phyloP scores from a whole-genome alignment of 176 grass and related monocot species.

The Lolium multiflorum region DNA sequence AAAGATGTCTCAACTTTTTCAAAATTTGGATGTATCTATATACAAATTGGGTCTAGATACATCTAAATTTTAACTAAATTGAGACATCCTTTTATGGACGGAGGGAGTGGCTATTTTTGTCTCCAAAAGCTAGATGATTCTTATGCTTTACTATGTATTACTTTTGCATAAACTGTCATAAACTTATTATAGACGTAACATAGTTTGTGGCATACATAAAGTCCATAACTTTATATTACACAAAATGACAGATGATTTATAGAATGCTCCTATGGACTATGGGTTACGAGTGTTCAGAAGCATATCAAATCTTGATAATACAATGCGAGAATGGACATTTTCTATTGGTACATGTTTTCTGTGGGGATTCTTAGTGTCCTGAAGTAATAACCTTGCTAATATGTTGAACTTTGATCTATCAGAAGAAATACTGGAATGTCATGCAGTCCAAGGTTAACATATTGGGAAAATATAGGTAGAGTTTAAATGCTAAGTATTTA shows the following conservation, averaged over 20 bases:
- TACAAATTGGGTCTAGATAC: too few species aligned
- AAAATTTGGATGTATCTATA: too few species aligned
- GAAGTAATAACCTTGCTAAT: background rate
- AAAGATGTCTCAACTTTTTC: too few species aligned
- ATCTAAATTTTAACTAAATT: too few species aligned
- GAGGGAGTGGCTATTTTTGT: background rate
- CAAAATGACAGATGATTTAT: background rate
- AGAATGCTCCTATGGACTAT: background rate
- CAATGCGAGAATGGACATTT: background rate
- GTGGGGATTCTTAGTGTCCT: background rate
- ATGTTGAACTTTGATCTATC: background rate
- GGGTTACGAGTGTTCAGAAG: background rate
- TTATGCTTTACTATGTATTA: background rate
- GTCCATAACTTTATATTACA: background rate
- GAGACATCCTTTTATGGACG: too few species aligned
- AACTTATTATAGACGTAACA: background rate
- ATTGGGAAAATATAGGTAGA: constrained; percentile 12
- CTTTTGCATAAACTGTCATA: background rate
- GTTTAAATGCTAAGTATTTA: constrained; percentile 14
- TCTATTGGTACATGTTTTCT: background rate
- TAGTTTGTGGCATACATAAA: background rate
- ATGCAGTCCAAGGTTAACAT: background rate
- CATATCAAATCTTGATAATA: background rate
- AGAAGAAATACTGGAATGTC: too few species aligned
- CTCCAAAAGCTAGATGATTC: background rate